A percentile compares a stretch with the other conserved stretches of the same genome.
Conservation (phyloP, 2,329 filamentous ascomycete species). For the Aspergillus sp. region DNA sequence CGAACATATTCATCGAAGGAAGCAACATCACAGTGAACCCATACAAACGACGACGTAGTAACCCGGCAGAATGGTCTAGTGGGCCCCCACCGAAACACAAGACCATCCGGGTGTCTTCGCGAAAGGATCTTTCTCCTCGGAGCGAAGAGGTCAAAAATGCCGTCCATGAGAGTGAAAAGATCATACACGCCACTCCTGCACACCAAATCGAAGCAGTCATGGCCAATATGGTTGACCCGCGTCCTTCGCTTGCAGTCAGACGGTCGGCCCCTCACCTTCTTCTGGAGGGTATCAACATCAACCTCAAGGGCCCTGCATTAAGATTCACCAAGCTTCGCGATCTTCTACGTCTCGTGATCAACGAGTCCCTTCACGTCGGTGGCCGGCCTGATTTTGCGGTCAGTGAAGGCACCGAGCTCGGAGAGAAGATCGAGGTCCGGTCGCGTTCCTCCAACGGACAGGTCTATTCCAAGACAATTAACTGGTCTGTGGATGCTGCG, state of each 20-base stretch:
- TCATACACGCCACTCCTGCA: constrained; percentile 30
- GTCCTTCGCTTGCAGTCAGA: constrained; percentile 30
- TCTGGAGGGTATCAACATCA: constrained; percentile 32
- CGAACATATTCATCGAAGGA: constrained; percentile 39
- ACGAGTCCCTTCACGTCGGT: constrained; percentile 44
- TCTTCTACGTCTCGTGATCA: constrained; percentile 42
- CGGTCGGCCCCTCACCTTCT: constrained; percentile 31
- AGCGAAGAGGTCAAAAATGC: constrained; percentile 38
- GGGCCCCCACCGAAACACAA: constrained; percentile 33
- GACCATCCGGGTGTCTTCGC: constrained; percentile 23
- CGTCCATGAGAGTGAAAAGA: constrained; percentile 39
- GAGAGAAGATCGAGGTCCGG: constrained; percentile 43
- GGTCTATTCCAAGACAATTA: constrained; percentile 39
- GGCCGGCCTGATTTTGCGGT: constrained; percentile 45
- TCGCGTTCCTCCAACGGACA: constrained; percentile 42
- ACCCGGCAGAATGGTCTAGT: constrained; percentile 29
- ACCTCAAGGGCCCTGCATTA: constrained; percentile 29
- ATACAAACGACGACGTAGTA: constrained; percentile 42
- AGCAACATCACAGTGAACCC: constrained; percentile 39
- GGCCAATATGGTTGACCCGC: constrained; percentile 32
- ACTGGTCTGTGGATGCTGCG: constrained; percentile 44
- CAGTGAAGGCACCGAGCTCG: constrained; percentile 38
- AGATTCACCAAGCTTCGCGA: constrained; percentile 43
- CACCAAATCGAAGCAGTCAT: constrained; percentile 36
- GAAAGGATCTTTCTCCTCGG: constrained; percentile 32